A percentile compares a stretch with the other conserved stretches of the same genome.
Evolutionary conservation across 1,284 basidiomycete species (phyloP).

Genomic region (Athelia sp.): DNA sequence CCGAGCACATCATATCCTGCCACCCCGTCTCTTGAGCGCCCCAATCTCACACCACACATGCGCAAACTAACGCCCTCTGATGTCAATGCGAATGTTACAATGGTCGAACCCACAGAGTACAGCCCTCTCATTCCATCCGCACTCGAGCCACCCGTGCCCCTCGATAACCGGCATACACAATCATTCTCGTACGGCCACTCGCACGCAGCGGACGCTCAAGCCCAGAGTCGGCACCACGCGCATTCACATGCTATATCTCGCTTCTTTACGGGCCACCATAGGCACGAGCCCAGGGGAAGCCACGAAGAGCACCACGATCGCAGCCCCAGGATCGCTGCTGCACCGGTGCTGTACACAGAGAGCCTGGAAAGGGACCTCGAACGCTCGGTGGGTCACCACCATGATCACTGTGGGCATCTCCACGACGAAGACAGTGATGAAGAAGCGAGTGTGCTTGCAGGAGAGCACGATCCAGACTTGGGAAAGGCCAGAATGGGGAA

Average conservation of each 20-base stretch:
- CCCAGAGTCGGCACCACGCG: conserved; percentile 8
- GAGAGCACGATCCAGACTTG: conserved; percentile 16
- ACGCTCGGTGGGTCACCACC: neutral
- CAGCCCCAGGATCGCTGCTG: conserved; percentile 10
- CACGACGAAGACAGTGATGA: conserved; percentile 9
- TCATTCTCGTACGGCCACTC: conserved; percentile 16
- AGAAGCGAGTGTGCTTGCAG: conserved; percentile 12
- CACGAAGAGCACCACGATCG: conserved; percentile 33
- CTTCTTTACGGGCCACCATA: conserved; percentile 35
- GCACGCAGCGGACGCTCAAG: neutral
- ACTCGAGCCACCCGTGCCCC: conserved; percentile 11
- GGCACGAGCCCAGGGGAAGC: conserved; percentile 31
- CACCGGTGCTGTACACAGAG: conserved; percentile 18
- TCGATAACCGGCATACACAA: conserved; percentile 4
- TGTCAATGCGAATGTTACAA: neutral
- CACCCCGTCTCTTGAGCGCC: conserved; percentile 1
- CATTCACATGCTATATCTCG: conserved; percentile 3
- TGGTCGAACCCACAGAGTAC: neutral
- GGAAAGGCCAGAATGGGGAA: conserved; percentile 38
- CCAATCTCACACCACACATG: conserved; percentile 4
- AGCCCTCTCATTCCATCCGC: conserved; percentile 11
- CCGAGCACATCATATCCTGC: conserved; percentile 19
- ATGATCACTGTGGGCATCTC: conserved; percentile 14
- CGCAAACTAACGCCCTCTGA: neutral
- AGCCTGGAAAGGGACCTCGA: conserved; percentile 3